Evolutionary conservation across 139 green algal genomes (phyloP).

Genomic region (Chlamydomonas schloesseri): DNA sequence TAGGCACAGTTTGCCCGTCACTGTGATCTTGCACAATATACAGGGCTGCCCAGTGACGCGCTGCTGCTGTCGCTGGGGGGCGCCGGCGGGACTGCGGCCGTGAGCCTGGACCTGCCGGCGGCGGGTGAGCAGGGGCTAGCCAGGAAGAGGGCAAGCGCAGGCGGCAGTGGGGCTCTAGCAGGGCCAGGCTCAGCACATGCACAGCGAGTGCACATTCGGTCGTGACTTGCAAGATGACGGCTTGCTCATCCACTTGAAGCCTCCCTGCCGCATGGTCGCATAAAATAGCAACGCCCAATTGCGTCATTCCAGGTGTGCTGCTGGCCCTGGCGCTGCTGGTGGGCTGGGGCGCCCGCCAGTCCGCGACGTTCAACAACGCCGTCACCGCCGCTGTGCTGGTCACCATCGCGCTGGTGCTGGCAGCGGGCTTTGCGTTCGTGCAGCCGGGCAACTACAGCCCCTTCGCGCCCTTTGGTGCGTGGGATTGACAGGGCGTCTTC

Average conservation of each 20-base stretch:
- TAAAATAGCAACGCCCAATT: no score
- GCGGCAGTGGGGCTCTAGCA: no score
- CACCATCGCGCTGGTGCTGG: conserved; percentile 55
- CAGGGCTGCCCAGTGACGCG: conserved; percentile 30
- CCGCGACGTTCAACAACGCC: conserved; percentile 73
- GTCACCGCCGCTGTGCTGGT: conserved; percentile 48
- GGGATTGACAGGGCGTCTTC: no score
- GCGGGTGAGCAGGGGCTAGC: conserved; percentile 28
- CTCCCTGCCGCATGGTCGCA: no score
- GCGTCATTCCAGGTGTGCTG: neutral
- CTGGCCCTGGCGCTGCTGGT: conserved; percentile 56
- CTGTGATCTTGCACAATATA: no score
- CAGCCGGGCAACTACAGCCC: conserved; percentile 26
- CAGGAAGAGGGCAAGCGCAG: no score
- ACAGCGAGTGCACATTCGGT: no score
- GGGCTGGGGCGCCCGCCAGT: conserved; percentile 65
- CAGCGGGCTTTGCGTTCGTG: conserved; percentile 21
- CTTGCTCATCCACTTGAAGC: no score
- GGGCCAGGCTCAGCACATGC: no score
- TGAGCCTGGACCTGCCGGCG: conserved; percentile 73
- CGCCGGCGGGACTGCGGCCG: neutral
- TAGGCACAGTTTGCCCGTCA: no score
- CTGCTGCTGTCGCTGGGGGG: conserved; percentile 2
- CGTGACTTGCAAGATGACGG: no score
- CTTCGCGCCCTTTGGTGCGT: conserved; percentile 25